phyloP scores from a whole-genome alignment of 257 asterid genomes.

The Parsonsia alboflavescens region DNA sequence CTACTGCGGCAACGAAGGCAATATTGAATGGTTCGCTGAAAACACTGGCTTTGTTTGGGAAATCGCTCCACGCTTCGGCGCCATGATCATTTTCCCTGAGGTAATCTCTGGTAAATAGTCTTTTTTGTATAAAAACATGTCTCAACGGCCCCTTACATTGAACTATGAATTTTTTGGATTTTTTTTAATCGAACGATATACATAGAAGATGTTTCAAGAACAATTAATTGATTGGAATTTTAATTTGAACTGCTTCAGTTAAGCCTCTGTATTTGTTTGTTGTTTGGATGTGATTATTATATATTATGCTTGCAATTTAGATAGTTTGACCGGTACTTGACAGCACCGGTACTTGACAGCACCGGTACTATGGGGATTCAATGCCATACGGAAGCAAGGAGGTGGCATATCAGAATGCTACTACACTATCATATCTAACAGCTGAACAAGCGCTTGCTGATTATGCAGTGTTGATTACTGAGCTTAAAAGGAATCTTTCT shows the following conservation, averaged over 20 bases:
- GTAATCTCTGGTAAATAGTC: conserved; percentile 23
- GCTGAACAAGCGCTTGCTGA: conserved; percentile 95
- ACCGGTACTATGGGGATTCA: conserved; percentile 88
- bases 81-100: conserved; percentile 86
- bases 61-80: conserved; percentile 70
- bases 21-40: conserved; percentile 88
- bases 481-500: conserved; percentile 67
- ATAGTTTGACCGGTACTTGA: conserved; percentile 18
- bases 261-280: background rate
- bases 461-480: conserved; percentile 74
- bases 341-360: conserved; percentile 79
- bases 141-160: background rate
- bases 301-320: conserved; percentile 1
- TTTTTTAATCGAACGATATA: background rate
- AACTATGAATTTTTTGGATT: background rate
- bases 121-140: no score
- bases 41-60: conserved; percentile 91
- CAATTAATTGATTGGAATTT: background rate
- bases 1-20: conserved; percentile 93
- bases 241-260: background rate
- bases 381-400: conserved; percentile 73
- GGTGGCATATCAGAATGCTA: conserved; percentile 68
- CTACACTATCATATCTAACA: conserved; percentile 63
- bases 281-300: background rate
- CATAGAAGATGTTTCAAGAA: background rate